A percentile compares a stretch with the other conserved stretches of the same genome.
These are phyloP conservation scores for Penicillium sp. DNA, from an alignment of 2,329 filamentous ascomycete genomes.

Conservation along the genomic window DNA sequence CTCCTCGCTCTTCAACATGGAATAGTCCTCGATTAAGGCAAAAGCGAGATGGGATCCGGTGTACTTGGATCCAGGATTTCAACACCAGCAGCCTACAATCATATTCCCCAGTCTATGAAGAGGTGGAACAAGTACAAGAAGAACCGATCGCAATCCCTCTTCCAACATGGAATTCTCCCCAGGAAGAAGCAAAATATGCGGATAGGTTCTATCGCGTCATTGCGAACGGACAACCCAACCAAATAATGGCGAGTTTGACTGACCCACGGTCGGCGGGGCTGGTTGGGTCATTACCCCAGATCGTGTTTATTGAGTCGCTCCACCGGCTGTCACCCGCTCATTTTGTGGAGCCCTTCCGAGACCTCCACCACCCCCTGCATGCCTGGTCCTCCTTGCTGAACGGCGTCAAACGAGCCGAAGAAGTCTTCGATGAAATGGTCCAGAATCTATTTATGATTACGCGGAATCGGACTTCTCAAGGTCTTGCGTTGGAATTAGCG, in stretches of 20 bases:
- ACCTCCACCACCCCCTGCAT: slow-evolving; percentile 53
- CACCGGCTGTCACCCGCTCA: slow-evolving; percentile 60
- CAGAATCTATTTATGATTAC: slow-evolving; percentile 40
- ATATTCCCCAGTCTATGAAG: neutral
- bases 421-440: slow-evolving; percentile 42
- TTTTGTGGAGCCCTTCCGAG: slow-evolving; percentile 49
- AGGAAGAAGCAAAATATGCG: slow-evolving; percentile 12
- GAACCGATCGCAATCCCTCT: neutral
- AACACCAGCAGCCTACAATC: neutral
- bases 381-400: slow-evolving; percentile 45
- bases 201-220: slow-evolving; percentile 28
- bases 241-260: slow-evolving; percentile 38
- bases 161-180: slow-evolving; percentile 10
- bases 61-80: neutral
- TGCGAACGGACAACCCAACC: slow-evolving; percentile 41
- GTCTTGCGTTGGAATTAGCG: slow-evolving; percentile 40
- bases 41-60: neutral
- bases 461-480: slow-evolving; percentile 36
- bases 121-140: neutral
- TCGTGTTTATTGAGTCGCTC: slow-evolving; percentile 64
- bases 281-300: slow-evolving; percentile 49
- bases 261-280: slow-evolving; percentile 31
- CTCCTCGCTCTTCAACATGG: neutral
- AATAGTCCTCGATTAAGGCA: neutral
- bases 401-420: slow-evolving; percentile 38